A percentile compares a stretch with the other conserved stretches of the same genome.
Evolutionary conservation across 495 filamentous ascomycete genomes (phyloP).

Genomic region (Talaromyces liani): DNA sequence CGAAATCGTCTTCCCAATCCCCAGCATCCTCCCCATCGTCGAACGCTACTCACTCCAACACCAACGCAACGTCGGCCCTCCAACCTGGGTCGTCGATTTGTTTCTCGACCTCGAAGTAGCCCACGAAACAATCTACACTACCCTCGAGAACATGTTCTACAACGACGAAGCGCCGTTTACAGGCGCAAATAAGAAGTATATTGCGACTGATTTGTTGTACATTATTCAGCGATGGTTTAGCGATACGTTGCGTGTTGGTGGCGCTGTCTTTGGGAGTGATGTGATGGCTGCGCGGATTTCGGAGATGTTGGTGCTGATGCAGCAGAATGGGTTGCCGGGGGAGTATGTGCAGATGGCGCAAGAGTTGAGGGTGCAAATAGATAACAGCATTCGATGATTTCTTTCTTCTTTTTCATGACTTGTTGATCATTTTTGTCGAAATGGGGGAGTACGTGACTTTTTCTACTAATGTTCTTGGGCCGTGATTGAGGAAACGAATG

Average conservation of each 20-base stretch:
- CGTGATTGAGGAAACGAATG: neutral
- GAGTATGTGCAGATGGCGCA: constrained; percentile 26
- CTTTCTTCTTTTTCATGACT: neutral
- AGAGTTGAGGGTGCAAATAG: constrained; percentile 37
- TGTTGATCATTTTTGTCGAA: neutral
- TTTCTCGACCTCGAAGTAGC: constrained; percentile 71
- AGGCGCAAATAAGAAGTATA: constrained; percentile 49
- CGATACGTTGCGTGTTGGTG: constrained; percentile 47
- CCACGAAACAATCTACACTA: constrained; percentile 63
- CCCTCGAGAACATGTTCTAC: constrained; percentile 79
- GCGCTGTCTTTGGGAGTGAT: constrained; percentile 47
- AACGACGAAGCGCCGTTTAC: constrained; percentile 77
- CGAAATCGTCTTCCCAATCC: constrained; percentile 70
- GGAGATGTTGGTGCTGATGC: constrained; percentile 38
- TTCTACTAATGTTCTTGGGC: neutral
- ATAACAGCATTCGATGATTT: constrained; percentile 33
- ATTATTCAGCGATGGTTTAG: constrained; percentile 55
- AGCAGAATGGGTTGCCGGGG: constrained; percentile 29
- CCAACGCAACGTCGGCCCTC: constrained; percentile 56
- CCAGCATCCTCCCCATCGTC: constrained; percentile 59
- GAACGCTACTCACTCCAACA: constrained; percentile 69
- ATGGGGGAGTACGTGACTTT: neutral
- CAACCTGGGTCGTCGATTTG: constrained; percentile 75
- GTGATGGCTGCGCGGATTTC: constrained; percentile 36
- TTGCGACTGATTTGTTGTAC: constrained; percentile 58